Percentiles rank a stretch among this genome's conserved stretches.
Evolutionary conservation across 2,329 filamentous ascomycete genomes (phyloP).

Genomic region (Beauveria medogensis): DNA sequence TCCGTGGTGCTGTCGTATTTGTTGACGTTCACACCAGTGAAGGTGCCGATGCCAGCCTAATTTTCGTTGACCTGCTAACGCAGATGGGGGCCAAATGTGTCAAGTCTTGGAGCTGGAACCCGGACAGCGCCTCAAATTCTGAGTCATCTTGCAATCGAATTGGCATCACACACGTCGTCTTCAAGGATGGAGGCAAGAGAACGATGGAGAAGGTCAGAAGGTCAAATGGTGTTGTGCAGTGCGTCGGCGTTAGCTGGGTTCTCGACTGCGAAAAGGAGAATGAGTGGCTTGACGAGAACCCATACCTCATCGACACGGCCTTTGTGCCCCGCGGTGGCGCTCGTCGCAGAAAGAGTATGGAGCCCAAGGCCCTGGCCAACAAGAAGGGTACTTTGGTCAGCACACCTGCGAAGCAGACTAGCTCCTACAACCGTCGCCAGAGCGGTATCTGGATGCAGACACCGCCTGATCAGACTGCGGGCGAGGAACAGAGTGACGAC

Average conservation of each 20-base stretch:
- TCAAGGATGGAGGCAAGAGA: conserved; percentile 74
- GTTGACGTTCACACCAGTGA: conserved; percentile 80
- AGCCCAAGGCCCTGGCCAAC: conserved; percentile 62
- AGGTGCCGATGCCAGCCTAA: conserved; percentile 69
- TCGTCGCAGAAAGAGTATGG: conserved; percentile 73
- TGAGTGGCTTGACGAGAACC: conserved; percentile 64
- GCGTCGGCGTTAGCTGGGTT: conserved; percentile 83
- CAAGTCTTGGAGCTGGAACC: conserved; percentile 69
- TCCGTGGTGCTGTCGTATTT: conserved; percentile 68
- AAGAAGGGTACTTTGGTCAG: conserved; percentile 55
- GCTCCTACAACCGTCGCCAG: conserved; percentile 44
- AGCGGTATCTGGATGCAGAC: conserved; percentile 49
- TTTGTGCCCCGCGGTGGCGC: conserved; percentile 61
- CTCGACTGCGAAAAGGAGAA: conserved; percentile 75
- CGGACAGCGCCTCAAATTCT: conserved; percentile 27
- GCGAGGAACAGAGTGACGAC: conserved; percentile 31
- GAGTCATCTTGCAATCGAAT: conserved; percentile 43
- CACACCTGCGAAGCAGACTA: conserved; percentile 30
- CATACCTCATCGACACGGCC: conserved; percentile 61
- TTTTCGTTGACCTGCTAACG: conserved; percentile 70
- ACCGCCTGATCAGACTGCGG: conserved; percentile 36
- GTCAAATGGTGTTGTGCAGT: conserved; percentile 66
- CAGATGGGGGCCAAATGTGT: conserved; percentile 78
- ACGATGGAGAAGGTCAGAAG: conserved; percentile 75
- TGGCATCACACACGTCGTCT: conserved; percentile 82